Base-by-base conservation (phyloP, 805 yeast genomes). In the Candida stauntonica region DNA sequence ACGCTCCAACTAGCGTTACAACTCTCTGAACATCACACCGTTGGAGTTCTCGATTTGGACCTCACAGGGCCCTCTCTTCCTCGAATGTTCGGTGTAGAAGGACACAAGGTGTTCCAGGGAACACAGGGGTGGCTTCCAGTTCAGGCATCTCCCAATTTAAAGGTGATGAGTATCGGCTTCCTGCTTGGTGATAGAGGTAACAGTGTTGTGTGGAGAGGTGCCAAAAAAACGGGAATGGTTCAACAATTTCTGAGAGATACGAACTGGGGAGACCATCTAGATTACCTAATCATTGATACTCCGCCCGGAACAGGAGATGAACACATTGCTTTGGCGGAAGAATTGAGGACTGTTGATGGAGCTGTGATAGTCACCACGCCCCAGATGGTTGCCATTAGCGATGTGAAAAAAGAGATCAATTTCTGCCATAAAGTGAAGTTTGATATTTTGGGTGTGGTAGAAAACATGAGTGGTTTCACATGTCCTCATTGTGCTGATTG, bases 261-360 rank as follows among this genome's bases (percentile, higher is more conserved):
- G 2, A 75, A 76, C 20, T 93, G 99, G 99, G 96, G 87, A 0
- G 73, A 71, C 15, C 42, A 39, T 17, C 66, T 73, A 19, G 77
- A 86, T 39, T 91, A 85, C 56, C 63, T 91, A 39, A 63, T 93
- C 23, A 88, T 93, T 5, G 99, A 93, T 58, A 93, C 99, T 0
- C 99, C 99, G 1, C 99, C 99, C 0, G 99, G 99, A 0, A 93
- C 99, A 0, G 84, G 96, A 0, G 99, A 93, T 61, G 99, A 93
- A 59, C 99, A 93, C 59, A 93, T 93, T 27, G 88, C 96, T 4
- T 83, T 94, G 27, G 97, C 97, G 5, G 98, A 93, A 39, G 95
- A 88, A 60, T 68, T 93, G 29, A 70, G 71, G 19, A 15, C 17
- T 14, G 87, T 91, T 2, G 96, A 87, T 51, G 98, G 98, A 0